Base-by-base conservation (phyloP, 768 basidiomycete genomes). In the Agrocybe chaxingu region DNA sequence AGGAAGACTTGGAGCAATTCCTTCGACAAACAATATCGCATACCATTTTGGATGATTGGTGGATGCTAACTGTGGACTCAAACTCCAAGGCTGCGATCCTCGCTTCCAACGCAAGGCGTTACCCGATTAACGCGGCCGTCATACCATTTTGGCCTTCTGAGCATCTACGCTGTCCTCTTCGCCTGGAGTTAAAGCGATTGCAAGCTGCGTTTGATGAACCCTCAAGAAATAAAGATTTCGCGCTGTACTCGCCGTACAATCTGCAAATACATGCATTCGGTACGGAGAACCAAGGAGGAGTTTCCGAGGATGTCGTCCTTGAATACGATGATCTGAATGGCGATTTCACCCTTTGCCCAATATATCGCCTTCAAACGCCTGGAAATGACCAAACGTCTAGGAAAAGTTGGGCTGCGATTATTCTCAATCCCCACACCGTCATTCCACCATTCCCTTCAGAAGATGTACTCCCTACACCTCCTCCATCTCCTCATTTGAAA, bases 381-480 rank as follows among this genome's bases (percentile, higher is more conserved):
- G n/a, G 33, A 16, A 32, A n/a, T 35, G 12, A 12, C 19, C 35
- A 38, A 18, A 16, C 31, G 13, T 24, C 7, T 18, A 4, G n/a
- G 19, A 36, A 30, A 24, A 39, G 19, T 36, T 70, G 69, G 62
- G 61, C 64, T 35, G 50, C 71, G 16, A 66, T 70, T 8, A 60
- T 78, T 7, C 57, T 72, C 30, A 69, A 66, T 12, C 61, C 68
- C 0, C 60, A 69, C 48, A 47, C 38, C 5, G 51, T 57, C 43
- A 53, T 63, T 50, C 40, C 52, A 46, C 24, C 24, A 24, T 24
- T 24, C 5, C 24, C 24, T 13, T 42, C 19, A 19, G 41, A 47
- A 2, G 54, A 57, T n/a, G 46, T 51, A 19, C 57, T 74, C 7
- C 72, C 69, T 4, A 73, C 70, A 11, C 71, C 72, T 8, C 72